Base-by-base conservation (phyloP, 2,329 filamentous ascomycete species). In the Trichoderma simmonsii region DNA sequence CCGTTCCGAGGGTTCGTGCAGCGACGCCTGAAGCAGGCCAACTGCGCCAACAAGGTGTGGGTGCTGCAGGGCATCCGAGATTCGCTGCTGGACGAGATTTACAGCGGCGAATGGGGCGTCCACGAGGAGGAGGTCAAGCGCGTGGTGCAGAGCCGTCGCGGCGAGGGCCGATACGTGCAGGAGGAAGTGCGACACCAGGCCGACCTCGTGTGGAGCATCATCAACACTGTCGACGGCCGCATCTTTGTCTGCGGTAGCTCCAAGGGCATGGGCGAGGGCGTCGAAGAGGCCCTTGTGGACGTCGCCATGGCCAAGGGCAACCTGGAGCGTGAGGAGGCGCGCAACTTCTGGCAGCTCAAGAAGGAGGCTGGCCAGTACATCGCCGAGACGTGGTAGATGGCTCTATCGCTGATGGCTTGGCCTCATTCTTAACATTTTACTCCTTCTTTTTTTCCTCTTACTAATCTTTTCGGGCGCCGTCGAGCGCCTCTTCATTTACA, bases 1-100 rank as follows among this genome's bases (percentile, higher is more conserved):
- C 96, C 96, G 0, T 99, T 99, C 90, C 91, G 96, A 63, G 96
- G 96, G 72, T 99, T 99, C 81, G 97, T 99, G 59, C 93, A 98
- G 83, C 93, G 97, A 73, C 89, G 95, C 14, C 87, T 98, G 71
- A 95, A 95, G 86, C 96, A 94, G 74, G 95, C 95, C 79, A 98
- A 97, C 83, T 97, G 95, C 79, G 94, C 94, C 74, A 98, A 98
- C 86, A 98, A 98, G 84, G 95, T 98, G 77, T 98, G 95, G 95
- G 93, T 98, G 60, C 88, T 98, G 59, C 95, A 98, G 83, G 95
- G 95, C 51, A 91, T 97, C 60, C 92, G 95, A n/a, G 96, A 99
- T 83, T 94, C 93, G 30, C 89, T 97, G 56, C 89, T 98, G 26
- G 96, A 99, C 79, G 96, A 99, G 83, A 91, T 99, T 54, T 99